Conservation (phyloP, 768 basidiomycete genomes). For the Leccinellum luteum region DNA sequence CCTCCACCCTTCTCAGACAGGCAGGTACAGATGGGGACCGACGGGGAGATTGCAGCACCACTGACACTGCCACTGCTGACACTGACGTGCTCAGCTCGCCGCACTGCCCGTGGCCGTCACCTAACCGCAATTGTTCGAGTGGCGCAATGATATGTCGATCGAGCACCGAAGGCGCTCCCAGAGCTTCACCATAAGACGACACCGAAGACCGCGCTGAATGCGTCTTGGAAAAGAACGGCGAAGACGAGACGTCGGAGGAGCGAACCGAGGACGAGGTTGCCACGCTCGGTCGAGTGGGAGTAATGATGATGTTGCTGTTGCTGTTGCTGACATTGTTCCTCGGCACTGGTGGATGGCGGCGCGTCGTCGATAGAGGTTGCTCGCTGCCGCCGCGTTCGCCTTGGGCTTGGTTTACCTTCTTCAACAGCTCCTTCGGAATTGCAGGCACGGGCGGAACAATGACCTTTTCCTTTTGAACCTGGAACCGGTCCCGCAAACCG, state of each 20-base stretch:
- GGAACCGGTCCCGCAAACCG: constrained; percentile 52
- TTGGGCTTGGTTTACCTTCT: constrained; percentile 5
- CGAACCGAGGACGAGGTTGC: constrained; percentile 59
- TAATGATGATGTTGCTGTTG: not conserved
- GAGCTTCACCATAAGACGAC: constrained; percentile 50
- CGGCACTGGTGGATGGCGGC: not conserved
- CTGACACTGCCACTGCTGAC: not conserved
- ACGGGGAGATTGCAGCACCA: constrained; percentile 14
- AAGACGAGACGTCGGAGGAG: constrained; percentile 55
- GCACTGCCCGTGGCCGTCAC: constrained; percentile 20
- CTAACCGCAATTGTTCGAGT: constrained; percentile 47
- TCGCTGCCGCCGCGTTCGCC: constrained; percentile 2
- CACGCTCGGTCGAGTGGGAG: constrained; percentile 39
- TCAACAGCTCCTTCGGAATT: constrained; percentile 45
- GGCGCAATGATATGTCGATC: constrained; percentile 55
- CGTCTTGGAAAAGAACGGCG: constrained; percentile 49
- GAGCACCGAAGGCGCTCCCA: constrained; percentile 34
- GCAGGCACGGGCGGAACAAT: constrained; percentile 58
- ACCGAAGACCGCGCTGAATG: constrained; percentile 52
- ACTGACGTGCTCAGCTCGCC: not conserved
- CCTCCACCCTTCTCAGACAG: constrained; percentile 4
- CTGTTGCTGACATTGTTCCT: constrained; percentile 1
- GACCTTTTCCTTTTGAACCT: constrained; percentile 8
- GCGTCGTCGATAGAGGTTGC: constrained; percentile 7
- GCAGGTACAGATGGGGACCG: constrained; percentile 20